phyloP scores from a whole-genome alignment of 2,329 filamentous ascomycete genomes.

The Calonectria pseudoreteaudii region DNA sequence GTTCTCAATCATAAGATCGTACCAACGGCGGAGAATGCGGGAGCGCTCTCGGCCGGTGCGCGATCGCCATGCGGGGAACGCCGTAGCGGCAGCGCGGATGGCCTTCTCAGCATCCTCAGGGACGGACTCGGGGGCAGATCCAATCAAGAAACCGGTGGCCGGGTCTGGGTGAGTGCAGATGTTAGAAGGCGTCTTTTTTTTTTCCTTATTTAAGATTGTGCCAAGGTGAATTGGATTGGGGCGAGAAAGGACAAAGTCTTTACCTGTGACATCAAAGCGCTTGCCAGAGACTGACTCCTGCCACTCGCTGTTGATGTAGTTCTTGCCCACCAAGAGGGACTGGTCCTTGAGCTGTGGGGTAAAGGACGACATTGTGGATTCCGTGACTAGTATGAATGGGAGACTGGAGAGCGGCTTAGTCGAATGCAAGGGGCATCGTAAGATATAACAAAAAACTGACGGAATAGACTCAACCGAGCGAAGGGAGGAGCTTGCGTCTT shows the following conservation, averaged over 20 bases:
- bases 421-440: background rate
- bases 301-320: constrained; percentile 80
- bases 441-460: background rate
- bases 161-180: constrained; percentile 61
- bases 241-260: background rate
- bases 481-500: background rate
- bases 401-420: background rate
- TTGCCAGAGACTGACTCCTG: constrained; percentile 74
- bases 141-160: constrained; percentile 73
- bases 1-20: constrained; percentile 72
- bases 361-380: constrained; percentile 12
- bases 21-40: constrained; percentile 70
- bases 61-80: constrained; percentile 67
- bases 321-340: constrained; percentile 69
- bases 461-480: background rate
- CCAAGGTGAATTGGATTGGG: background rate
- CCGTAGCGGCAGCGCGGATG: constrained; percentile 74
- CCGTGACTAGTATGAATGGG: background rate
- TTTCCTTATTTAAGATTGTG: background rate
- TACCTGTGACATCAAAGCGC: constrained; percentile 72
- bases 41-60: constrained; percentile 68
- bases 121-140: constrained; percentile 77
- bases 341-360: constrained; percentile 62
- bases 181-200: background rate
- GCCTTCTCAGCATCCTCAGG: constrained; percentile 73